Evolutionary conservation across 495 filamentous ascomycete genomes (phyloP).

Genomic region (Hyphodiscus hymeniophilus): DNA sequence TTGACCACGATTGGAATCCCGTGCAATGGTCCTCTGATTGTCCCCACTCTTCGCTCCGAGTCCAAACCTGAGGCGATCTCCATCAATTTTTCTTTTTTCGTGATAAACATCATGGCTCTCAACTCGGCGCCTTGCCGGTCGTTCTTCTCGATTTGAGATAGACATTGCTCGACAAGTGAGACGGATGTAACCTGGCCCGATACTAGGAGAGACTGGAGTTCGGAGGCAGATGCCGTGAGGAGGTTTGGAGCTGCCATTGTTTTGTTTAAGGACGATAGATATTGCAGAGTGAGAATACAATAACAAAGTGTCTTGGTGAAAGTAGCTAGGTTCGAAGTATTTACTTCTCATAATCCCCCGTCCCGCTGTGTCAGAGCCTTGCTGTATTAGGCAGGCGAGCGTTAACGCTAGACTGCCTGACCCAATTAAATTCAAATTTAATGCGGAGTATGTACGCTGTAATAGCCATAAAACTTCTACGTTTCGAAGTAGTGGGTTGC

Average conservation of each 20-base stretch:
- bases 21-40: neutral
- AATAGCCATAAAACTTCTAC: too few relatives aligned
- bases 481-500: too few relatives aligned
- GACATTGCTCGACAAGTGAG: neutral
- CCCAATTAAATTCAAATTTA: too few relatives aligned
- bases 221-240: neutral
- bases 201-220: neutral
- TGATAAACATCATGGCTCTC: neutral
- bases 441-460: too few relatives aligned
- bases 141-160: neutral
- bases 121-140: neutral
- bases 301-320: too few relatives aligned
- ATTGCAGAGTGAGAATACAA: too few relatives aligned
- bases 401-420: too few relatives aligned
- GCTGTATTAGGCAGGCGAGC: too few relatives aligned
- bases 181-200: neutral
- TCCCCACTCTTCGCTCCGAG: neutral
- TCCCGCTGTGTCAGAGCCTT: too few relatives aligned
- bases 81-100: neutral
- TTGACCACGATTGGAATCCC: neutral
- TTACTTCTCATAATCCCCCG: too few relatives aligned
- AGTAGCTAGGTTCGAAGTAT: too few relatives aligned
- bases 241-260: neutral
- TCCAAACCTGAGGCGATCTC: neutral
- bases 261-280: too few relatives aligned